A percentile compares a stretch with the other conserved stretches of the same genome.
Evolutionary conservation across 2,329 filamentous ascomycete species (phyloP).

Genomic region (Xylariaceae sp.): DNA sequence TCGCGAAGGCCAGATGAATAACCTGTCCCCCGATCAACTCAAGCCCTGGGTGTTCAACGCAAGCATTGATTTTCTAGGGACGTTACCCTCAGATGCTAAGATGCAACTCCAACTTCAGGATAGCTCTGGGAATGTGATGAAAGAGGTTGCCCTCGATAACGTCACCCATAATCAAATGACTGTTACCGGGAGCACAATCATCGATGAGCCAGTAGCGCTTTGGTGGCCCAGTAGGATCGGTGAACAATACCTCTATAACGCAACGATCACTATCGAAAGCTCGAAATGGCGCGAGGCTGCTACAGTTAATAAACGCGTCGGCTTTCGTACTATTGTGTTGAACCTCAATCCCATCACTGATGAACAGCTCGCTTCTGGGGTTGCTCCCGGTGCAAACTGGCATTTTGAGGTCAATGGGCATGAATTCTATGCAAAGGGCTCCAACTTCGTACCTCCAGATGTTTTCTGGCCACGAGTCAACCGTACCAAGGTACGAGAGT

Average conservation of each 20-base stretch:
- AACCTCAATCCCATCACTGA: constrained; percentile 61
- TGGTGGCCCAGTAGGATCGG: constrained; percentile 68
- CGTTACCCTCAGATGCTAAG: constrained; percentile 45
- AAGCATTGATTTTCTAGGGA: constrained; percentile 62
- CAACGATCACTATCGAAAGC: constrained; percentile 50
- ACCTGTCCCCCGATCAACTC: constrained; percentile 61
- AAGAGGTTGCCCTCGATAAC: constrained; percentile 34
- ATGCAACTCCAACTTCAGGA: constrained; percentile 56
- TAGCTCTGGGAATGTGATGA: constrained; percentile 43
- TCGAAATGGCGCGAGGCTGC: constrained; percentile 44
- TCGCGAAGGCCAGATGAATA: constrained; percentile 62
- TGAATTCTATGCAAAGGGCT: constrained; percentile 68
- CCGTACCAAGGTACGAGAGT: constrained; percentile 52
- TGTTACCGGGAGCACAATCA: constrained; percentile 54
- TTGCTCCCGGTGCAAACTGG: constrained; percentile 55
- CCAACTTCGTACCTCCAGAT: constrained; percentile 68
- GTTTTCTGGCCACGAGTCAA: constrained; percentile 68
- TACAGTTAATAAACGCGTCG: constrained; percentile 58
- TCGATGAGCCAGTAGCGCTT: constrained; percentile 52
- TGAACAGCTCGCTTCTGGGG: constrained; percentile 57
- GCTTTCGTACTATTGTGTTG: constrained; percentile 67
- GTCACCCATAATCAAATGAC: constrained; percentile 41
- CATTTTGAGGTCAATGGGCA: constrained; percentile 71
- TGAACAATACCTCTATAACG: constrained; percentile 61
- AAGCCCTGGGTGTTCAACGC: constrained; percentile 66